Evolutionary conservation across 495 filamentous ascomycete genomes (phyloP), one percentile per base, ranked within the genome.

Genomic region (Penicillium robsamsonii): DNA sequence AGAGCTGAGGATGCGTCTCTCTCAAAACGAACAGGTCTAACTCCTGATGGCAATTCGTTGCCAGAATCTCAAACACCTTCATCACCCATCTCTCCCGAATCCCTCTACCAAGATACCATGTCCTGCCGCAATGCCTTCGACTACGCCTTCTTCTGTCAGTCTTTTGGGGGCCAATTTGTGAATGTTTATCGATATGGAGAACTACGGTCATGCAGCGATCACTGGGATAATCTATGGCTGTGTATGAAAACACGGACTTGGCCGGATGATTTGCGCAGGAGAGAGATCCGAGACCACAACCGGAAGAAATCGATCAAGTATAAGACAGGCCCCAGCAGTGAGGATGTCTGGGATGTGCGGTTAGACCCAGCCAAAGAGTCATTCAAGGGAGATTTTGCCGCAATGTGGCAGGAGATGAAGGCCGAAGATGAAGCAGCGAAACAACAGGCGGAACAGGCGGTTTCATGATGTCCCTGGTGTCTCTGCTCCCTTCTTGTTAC

Each of bases 91-190:
- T 70, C 77, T 38, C 76, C 81, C 62, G 82, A 86, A 35, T 81
- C 85, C 56, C 78, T 88, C 53, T 89, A 92, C 59, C 86, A 90
- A 2, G 84, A 82, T 40, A 85, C 75, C 57, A 91, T 97, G 85
- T 93, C 88, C 67, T 98, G 94, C 79, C 85, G 90, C 53, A 74
- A 84, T 47, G 87, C 90, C 66, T 98, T 98, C 79, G 94, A 98
- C 78, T 79, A 82, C 49, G 92, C 95, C 49, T 97, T 89, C 81
- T 90, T 96, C 82, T 98, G 94, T 81, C 88, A 94, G 65, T 92
- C 90, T 0, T 79, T 95, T 4, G 94, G 92, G 24, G 89, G 92
- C 0, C 91, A 96, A 67, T 94, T 92, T 75, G 79, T 85, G 58
- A 83, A 87, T 59, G 77, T 97, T 8, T 98, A 98, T 80, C 88